These are phyloP conservation scores for Fonticula alba DNA, from an alignment of 78 protist species.

Conservation along the genomic window DNA sequence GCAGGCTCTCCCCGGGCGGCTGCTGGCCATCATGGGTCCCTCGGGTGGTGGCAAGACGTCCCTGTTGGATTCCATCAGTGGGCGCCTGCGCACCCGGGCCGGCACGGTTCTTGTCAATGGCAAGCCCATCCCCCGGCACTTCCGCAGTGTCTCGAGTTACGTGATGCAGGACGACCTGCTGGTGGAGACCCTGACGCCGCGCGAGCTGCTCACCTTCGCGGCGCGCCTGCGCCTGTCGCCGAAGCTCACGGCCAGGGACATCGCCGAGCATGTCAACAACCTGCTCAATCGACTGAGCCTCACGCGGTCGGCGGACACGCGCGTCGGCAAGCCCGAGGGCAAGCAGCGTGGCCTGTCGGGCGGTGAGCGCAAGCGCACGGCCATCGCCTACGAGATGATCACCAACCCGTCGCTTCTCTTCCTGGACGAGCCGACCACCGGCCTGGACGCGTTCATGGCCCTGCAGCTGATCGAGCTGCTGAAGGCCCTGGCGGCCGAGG, in stretches of 20 bases:
- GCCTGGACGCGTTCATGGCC: slow-evolving; percentile 42
- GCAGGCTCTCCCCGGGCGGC: neutral
- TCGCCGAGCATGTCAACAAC: neutral
- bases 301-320: neutral
- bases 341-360: neutral
- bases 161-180: slow-evolving; percentile 10
- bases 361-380: neutral
- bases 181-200: neutral
- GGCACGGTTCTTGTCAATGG: too few species aligned
- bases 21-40: slow-evolving; percentile 12
- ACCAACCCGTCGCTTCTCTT: slow-evolving; percentile 27
- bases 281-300: neutral
- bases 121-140: too few species aligned
- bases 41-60: slow-evolving; percentile 13
- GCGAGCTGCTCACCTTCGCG: slow-evolving; percentile 5
- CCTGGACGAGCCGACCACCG: slow-evolving; percentile 58
- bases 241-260: neutral
- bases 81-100: too few species aligned
- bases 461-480: slow-evolving; percentile 1
- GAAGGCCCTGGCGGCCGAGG: slow-evolving; percentile 3
- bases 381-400: slow-evolving; percentile 18
- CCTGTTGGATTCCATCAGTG: neutral
- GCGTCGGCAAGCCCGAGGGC: neutral
- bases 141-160: too few species aligned
- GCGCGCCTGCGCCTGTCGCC: neutral